Evolutionary conservation across 257 asterid genomes (phyloP).

Genomic region (Mentha longifolia): DNA sequence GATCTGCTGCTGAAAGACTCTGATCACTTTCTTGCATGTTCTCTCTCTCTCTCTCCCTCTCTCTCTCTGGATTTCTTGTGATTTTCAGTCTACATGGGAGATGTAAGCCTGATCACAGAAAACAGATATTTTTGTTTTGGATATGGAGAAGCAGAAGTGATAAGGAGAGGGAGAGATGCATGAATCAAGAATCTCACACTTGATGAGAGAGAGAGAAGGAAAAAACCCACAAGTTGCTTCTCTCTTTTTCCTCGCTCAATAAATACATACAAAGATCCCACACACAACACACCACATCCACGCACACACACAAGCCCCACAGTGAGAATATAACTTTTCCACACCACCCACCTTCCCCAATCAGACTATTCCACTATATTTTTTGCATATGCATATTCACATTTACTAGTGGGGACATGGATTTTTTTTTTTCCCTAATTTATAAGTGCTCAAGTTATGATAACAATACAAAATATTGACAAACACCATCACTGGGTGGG

Average conservation of each 20-base stretch:
- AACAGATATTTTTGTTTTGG: conserved; percentile 31
- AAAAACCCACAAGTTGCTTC: conserved; percentile 50
- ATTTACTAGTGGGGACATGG: background rate
- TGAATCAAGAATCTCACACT: conserved; percentile 38
- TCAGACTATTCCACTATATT: conserved; percentile 21
- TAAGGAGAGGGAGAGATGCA: conserved; percentile 33
- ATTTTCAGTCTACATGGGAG: conserved; percentile 16
- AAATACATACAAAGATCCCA: conserved; percentile 44
- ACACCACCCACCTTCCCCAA: conserved; percentile 43
- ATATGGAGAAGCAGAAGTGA: conserved; percentile 36
- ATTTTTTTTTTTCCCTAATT: background rate
- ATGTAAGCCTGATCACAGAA: conserved; percentile 35
- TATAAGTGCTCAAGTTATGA: background rate
- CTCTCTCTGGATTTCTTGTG: background rate
- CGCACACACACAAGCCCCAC: background rate
- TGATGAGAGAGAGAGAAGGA: conserved; percentile 48
- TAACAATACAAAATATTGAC: no score
- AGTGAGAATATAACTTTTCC: conserved; percentile 33
- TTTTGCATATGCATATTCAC: conserved; percentile 22
- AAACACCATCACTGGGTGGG: background rate
- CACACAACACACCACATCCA: conserved; percentile 37
- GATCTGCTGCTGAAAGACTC: conserved; percentile 35
- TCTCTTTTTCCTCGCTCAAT: conserved; percentile 42
- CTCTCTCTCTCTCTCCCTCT: conserved; percentile 9
- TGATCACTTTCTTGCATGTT: conserved; percentile 41